Percentiles rank a stretch among this genome's conserved stretches.
Conservation (phyloP, 768 basidiomycete genomes). For the Terana coerulea region DNA sequence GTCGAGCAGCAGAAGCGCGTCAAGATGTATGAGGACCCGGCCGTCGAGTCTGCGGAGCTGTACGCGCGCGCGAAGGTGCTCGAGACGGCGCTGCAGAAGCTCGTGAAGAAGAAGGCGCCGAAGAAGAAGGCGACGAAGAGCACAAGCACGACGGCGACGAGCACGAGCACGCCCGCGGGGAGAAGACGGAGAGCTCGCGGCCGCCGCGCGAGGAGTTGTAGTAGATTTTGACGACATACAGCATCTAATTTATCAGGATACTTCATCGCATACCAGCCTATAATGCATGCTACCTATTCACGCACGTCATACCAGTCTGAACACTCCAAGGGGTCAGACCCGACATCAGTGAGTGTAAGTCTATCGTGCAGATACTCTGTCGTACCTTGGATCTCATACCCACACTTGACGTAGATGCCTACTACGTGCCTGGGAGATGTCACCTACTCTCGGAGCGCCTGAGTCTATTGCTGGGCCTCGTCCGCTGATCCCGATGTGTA, state of each 20-base stretch:
- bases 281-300: no score
- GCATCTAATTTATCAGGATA: constrained; percentile 1
- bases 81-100: constrained; percentile 67
- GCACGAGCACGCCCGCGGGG: constrained; percentile 5
- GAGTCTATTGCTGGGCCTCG: no score
- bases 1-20: constrained; percentile 80
- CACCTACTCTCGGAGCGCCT: no score
- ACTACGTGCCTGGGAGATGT: no score
- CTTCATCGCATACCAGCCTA: not conserved
- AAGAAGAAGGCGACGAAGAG: constrained; percentile 44
- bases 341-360: no score
- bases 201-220: constrained; percentile 23
- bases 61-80: constrained; percentile 76
- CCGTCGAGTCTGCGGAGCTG: constrained; percentile 84
- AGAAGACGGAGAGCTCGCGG: constrained; percentile 3
- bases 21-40: constrained; percentile 75
- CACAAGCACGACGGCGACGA: constrained; percentile 12
- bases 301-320: no score
- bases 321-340: no score
- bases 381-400: no score
- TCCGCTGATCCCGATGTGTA: no score
- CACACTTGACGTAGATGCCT: no score
- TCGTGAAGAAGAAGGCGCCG: constrained; percentile 66
- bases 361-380: no score
- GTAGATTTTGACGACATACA: constrained; percentile 1